Evolutionary conservation across 2,329 filamentous ascomycete species (phyloP), one percentile per base, ranked within the genome.

Genomic region (Neonectria magnoliae): DNA sequence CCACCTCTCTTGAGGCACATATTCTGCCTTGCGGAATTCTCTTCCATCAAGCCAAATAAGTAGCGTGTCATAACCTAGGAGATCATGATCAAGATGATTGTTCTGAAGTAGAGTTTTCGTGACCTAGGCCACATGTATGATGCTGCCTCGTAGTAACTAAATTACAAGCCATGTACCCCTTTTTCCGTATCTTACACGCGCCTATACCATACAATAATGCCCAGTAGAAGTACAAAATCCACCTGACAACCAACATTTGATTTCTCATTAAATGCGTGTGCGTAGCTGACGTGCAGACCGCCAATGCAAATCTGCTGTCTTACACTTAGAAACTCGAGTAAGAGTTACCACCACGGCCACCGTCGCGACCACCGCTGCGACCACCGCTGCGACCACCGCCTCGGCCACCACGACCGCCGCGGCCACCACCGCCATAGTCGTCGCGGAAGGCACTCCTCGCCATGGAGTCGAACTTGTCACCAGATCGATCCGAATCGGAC

Each of bases 381-480:
- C 22, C 22, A 25, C 22, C 22, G 33, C 64, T 66, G n/a, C 68
- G 68, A 16, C 68, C 60, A 45, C 70, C 62, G 4, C 70, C 53
- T 14, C 62, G 52, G 14, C 66, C 66, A 31, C 77, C 67, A 54
- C 63, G 51, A 29, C 48, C 52, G 48, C 71, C 62, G 33, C 72
- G 60, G 47, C 66, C 62, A 41, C 65, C 36, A 25, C 63, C 59
- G 18, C 52, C 50, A 20, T 61, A 59, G 59, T 69, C 68, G 47
- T 77, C 76, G 14, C 75, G 74, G 33, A 71, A 76, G 11, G 57
- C 71, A 29, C 66, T 66, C 8, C 63, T 62, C 22, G 75, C 68
- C 68, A 77, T 76, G 44, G 70, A 63, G 10, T 67, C 60, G 36
- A 79, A 79, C 18, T 72, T 66, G 14, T 77, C 74, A 3, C 66